A percentile compares a stretch with the other conserved stretches of the same genome.
Evolutionary conservation across 2,329 filamentous ascomycete species (phyloP).

Genomic region (Colletotrichum sp.): DNA sequence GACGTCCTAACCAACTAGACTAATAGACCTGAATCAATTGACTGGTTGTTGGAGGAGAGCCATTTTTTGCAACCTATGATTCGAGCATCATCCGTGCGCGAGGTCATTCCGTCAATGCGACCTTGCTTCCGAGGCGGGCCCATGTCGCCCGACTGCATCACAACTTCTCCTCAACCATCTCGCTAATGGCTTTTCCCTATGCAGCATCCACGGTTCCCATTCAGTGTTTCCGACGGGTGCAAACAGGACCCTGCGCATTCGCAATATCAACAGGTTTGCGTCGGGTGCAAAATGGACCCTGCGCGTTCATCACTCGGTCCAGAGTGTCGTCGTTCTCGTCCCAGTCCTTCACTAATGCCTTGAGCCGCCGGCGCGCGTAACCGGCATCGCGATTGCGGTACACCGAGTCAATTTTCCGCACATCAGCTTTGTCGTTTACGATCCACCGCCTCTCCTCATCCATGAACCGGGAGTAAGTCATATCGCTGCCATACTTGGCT

Average conservation of each 20-base stretch:
- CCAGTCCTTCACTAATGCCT: conserved; percentile 44
- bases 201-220: neutral
- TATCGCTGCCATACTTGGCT: conserved; percentile 32
- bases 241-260: conserved; percentile 33
- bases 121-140: neutral
- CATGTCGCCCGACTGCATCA: neutral
- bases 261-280: neutral
- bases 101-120: neutral
- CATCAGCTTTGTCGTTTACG: conserved; percentile 40
- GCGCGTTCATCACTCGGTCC: conserved; percentile 37
- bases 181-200: neutral
- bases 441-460: conserved; percentile 44
- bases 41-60: fast-evolving
- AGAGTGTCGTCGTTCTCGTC: conserved; percentile 43
- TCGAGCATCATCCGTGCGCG: neutral
- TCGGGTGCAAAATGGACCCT: conserved; percentile 29
- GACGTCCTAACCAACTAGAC: conserved; percentile 23
- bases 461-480: conserved; percentile 35
- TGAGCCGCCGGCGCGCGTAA: conserved; percentile 35
- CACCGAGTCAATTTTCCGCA: conserved; percentile 48
- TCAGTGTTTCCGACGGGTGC: conserved; percentile 19
- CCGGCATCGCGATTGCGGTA: conserved; percentile 47
- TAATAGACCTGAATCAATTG: conserved; percentile 6
- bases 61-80: neutral
- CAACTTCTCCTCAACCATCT: neutral